These are phyloP conservation scores for Ogataea salicorniae DNA, from an alignment of 805 yeast species.

Conservation along the genomic window DNA sequence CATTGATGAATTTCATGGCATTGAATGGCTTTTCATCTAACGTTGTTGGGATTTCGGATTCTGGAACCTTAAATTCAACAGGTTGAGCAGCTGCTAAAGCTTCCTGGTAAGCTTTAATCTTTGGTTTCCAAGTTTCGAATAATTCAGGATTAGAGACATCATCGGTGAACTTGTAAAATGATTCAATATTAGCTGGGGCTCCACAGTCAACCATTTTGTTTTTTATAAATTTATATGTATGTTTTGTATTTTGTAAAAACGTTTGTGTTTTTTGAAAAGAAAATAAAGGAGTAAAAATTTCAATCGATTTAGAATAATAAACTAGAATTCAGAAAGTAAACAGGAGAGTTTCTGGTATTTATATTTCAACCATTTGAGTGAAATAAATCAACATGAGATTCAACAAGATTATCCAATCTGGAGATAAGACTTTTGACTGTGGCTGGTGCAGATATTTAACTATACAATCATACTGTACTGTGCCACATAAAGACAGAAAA, in stretches of 20 bases:
- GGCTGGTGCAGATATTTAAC: no score
- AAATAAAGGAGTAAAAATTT: background rate
- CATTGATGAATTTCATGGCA: conserved; percentile 31
- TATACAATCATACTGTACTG: no score
- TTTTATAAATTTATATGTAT: background rate
- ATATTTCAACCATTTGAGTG: no score
- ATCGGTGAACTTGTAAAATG: conserved; percentile 27
- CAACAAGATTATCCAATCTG: no score
- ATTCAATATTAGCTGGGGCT: conserved; percentile 25
- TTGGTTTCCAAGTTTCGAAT: conserved; percentile 42
- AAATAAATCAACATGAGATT: no score
- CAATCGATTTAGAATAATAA: background rate
- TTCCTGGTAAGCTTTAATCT: conserved; percentile 37
- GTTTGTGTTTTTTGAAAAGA: background rate
- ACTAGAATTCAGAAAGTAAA: background rate
- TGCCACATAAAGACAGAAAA: no score
- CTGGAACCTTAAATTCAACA: conserved; percentile 28
- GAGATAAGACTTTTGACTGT: no score
- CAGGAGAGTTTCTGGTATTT: background rate
- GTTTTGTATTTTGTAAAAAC: no score
- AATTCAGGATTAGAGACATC: conserved; percentile 34
- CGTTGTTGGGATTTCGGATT: conserved; percentile 29
- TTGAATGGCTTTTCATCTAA: conserved; percentile 33
- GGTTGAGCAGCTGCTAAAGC: conserved; percentile 23
- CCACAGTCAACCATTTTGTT: conserved; percentile 18